Conservation (phyloP, 345 rosid genomes). For the Brassica incana region DNA sequence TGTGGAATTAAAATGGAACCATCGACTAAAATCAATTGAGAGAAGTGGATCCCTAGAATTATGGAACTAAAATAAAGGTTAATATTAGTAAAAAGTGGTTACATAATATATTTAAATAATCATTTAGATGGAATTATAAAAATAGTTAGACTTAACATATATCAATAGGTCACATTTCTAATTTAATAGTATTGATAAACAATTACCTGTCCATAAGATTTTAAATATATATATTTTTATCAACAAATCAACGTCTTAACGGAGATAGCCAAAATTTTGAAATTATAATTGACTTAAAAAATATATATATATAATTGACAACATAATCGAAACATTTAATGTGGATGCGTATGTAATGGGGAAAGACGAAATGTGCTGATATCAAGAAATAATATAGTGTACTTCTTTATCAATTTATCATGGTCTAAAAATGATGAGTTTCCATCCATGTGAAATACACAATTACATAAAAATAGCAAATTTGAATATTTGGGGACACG, state of each 20-base stretch:
- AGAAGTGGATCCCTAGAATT: background rate
- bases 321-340: slow-evolving; percentile 1
- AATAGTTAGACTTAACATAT: no score
- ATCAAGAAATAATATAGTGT: background rate
- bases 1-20: background rate
- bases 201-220: no score
- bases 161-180: no score
- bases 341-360: background rate
- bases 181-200: no score
- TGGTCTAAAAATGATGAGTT: slow-evolving; percentile 8
- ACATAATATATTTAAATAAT: no score
- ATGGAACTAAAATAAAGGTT: background rate
- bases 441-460: slow-evolving; percentile 21
- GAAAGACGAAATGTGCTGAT: background rate
- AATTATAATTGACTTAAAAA: background rate
- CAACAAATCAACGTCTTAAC: background rate
- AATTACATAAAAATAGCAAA: background rate
- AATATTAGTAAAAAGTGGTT: no score
- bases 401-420: background rate
- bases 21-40: no score
- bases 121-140: background rate
- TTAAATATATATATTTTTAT: no score
- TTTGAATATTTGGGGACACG: slow-evolving; percentile 2
- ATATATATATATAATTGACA: background rate
- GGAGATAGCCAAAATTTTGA: background rate